Evolutionary conservation across 1,139 yeast genomes (phyloP).

Genomic region (Suhomyces bokatorum): DNA sequence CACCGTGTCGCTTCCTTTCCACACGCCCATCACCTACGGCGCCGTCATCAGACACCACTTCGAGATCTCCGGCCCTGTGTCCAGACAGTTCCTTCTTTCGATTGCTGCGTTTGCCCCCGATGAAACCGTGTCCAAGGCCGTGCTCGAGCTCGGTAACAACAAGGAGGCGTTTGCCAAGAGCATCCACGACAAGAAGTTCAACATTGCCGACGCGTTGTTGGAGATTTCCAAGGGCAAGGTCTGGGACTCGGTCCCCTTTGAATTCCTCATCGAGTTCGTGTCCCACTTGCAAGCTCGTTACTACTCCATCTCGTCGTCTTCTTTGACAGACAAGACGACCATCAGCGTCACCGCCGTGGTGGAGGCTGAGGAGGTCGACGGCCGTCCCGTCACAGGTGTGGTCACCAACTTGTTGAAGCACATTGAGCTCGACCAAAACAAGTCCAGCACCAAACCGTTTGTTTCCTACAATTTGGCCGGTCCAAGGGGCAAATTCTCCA

Average conservation of each 20-base stretch:
- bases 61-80: conserved; percentile 90
- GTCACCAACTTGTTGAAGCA: conserved; percentile 85
- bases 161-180: conserved; percentile 66
- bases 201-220: conserved; percentile 75
- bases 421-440: conserved; percentile 64
- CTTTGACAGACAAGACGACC: conserved; percentile 69
- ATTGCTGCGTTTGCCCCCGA: conserved; percentile 83
- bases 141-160: conserved; percentile 61
- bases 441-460: conserved; percentile 41
- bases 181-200: conserved; percentile 60
- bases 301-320: conserved; percentile 93
- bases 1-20: conserved; percentile 73
- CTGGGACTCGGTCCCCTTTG: conserved; percentile 82
- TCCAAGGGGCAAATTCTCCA: conserved; percentile 65
- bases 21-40: conserved; percentile 87
- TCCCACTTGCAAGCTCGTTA: conserved; percentile 90
- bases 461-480: conserved; percentile 74
- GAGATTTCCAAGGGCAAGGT: conserved; percentile 58
- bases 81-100: conserved; percentile 82
- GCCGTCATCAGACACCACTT: conserved; percentile 83
- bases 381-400: conserved; percentile 68
- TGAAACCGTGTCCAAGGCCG: conserved; percentile 53
- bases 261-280: conserved; percentile 76
- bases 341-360: conserved; percentile 91
- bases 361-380: conserved; percentile 60